Conservation (phyloP, 2,329 filamentous ascomycete species). For the Colletotrichum kahawae region DNA sequence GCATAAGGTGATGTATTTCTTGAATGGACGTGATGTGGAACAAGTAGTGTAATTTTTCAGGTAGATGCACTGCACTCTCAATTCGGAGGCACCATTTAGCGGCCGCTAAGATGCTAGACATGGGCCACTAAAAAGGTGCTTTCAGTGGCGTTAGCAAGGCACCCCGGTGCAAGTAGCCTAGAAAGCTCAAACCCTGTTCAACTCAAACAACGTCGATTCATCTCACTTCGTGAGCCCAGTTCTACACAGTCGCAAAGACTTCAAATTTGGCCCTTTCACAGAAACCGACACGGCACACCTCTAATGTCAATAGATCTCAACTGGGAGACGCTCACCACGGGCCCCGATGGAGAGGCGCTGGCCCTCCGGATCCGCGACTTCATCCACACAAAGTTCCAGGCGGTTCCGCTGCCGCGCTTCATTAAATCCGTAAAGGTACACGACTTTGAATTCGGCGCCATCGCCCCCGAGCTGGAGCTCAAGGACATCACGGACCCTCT, state of each 20-base stretch:
- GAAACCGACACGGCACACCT: neutral
- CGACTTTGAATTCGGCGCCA: slow-evolving; percentile 87
- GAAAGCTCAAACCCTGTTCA: neutral
- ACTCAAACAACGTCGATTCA: neutral
- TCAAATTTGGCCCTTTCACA: neutral
- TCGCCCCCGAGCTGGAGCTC: slow-evolving; percentile 84
- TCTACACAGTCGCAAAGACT: neutral
- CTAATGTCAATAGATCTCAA: slow-evolving; percentile 96
- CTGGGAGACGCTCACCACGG: slow-evolving; percentile 91
- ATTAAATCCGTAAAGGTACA: slow-evolving; percentile 96
- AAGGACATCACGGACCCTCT: slow-evolving; percentile 97
- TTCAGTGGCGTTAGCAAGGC: neutral
- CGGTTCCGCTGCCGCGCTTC: slow-evolving; percentile 88
- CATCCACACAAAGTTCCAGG: slow-evolving; percentile 94
- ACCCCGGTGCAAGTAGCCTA: neutral
- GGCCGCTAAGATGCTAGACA: neutral
- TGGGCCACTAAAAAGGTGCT: neutral
- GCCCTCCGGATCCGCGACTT: slow-evolving; percentile 89
- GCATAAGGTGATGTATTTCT: neutral
- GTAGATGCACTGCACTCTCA: neutral
- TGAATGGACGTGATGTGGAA: neutral
- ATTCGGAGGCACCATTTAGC: neutral
- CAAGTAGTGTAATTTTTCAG: neutral
- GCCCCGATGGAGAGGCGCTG: slow-evolving; percentile 83
- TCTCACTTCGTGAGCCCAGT: neutral